phyloP scores from a whole-genome alignment of 192 early-diverging fungal genomes.

The Irineochytrium annulatum region DNA sequence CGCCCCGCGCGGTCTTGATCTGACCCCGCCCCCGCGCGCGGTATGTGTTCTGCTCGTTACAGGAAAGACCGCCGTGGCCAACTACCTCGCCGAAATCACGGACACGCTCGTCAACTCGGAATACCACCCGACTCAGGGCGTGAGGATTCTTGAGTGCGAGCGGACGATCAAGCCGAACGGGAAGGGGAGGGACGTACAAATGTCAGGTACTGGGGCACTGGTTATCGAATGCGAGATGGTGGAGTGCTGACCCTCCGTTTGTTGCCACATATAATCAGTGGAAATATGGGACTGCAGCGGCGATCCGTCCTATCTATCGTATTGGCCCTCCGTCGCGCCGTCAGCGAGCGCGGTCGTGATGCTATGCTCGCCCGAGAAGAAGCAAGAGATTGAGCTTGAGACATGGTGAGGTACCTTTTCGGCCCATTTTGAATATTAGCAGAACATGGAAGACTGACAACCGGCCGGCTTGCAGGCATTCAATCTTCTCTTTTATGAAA shows the following conservation, averaged over 20 bases:
- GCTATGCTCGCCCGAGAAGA: constrained; percentile 29
- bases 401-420: constrained; percentile 19
- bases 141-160: constrained; percentile 40
- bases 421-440: background rate
- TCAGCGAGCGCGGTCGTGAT: constrained; percentile 32
- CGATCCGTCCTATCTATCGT: constrained; percentile 27
- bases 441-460: background rate
- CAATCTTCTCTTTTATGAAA: constrained; percentile 29
- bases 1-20: no score
- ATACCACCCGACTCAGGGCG: constrained; percentile 47
- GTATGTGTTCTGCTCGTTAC: no score
- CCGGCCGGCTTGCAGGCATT: constrained; percentile 20
- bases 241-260: no score
- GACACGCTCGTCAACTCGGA: constrained; percentile 28
- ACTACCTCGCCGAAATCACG: constrained; percentile 39
- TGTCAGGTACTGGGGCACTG: constrained; percentile 3
- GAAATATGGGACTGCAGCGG: constrained; percentile 52
- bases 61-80: constrained; percentile 44
- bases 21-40: no score
- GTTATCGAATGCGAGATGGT: constrained; percentile 6
- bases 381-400: constrained; percentile 43
- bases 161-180: constrained; percentile 13
- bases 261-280: constrained; percentile 19
- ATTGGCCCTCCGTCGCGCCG: constrained; percentile 33
- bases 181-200: background rate